Percentiles rank a stretch among this genome's conserved stretches.
Conservation (phyloP, 2,329 filamentous ascomycete genomes). For the Mycosphaerella arachidis region DNA sequence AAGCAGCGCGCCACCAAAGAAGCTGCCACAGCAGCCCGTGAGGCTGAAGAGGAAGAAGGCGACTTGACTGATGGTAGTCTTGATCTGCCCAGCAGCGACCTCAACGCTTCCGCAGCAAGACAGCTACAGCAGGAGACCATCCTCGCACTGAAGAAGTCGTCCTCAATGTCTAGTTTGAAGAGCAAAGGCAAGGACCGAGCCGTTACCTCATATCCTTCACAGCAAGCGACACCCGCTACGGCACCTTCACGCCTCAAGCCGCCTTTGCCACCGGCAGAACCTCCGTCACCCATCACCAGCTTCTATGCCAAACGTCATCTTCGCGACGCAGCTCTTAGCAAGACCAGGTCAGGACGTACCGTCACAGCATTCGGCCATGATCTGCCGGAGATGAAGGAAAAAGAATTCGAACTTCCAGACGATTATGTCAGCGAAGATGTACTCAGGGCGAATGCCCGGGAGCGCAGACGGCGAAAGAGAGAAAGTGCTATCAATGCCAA, state of each 20-base stretch:
- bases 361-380: slow-evolving; percentile 76
- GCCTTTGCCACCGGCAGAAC: slow-evolving; percentile 24
- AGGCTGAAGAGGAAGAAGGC: slow-evolving; percentile 36
- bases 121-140: slow-evolving; percentile 71
- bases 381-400: slow-evolving; percentile 66
- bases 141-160: slow-evolving; percentile 42
- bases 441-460: slow-evolving; percentile 56
- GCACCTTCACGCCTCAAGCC: slow-evolving; percentile 25
- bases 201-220: slow-evolving; percentile 12
- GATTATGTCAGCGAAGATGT: slow-evolving; percentile 52
- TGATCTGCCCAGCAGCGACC: slow-evolving; percentile 62
- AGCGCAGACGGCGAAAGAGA: slow-evolving; percentile 57
- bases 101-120: slow-evolving; percentile 66
- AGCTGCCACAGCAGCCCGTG: slow-evolving; percentile 51
- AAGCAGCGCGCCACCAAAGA: slow-evolving; percentile 72
- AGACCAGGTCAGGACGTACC: slow-evolving; percentile 64
- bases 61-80: slow-evolving; percentile 35
- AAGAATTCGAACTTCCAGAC: slow-evolving; percentile 70
- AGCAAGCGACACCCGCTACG: slow-evolving; percentile 12
- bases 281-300: slow-evolving; percentile 59
- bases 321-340: slow-evolving; percentile 72
- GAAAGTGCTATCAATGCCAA: slow-evolving; percentile 38
- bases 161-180: slow-evolving; percentile 23
- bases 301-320: slow-evolving; percentile 80
- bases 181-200: slow-evolving; percentile 33